Conservation (phyloP, 345 rosid species). For the Arabidopsis arenosa region DNA sequence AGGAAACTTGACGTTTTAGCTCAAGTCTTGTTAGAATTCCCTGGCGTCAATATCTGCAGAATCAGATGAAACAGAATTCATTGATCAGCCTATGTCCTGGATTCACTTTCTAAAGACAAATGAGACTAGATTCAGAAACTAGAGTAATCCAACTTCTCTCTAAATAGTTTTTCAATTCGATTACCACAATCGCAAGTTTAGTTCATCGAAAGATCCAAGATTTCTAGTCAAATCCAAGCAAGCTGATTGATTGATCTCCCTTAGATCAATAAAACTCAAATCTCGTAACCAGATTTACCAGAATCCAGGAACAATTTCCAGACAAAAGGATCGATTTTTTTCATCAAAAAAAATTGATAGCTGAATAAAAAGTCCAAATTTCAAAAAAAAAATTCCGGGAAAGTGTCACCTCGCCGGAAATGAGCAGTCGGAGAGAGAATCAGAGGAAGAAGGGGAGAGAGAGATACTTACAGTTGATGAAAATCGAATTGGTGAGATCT, state of each 20-base stretch:
- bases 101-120: neutral
- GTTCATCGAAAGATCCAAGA: slow-evolving; percentile 14
- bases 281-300: neutral
- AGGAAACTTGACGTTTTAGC: slow-evolving; percentile 19
- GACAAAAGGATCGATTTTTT: slow-evolving; percentile 4
- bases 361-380: no score
- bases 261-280: neutral
- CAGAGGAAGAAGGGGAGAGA: neutral
- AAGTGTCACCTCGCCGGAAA: no score
- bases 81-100: neutral
- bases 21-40: slow-evolving; percentile 9
- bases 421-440: neutral
- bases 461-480: slow-evolving; percentile 24
- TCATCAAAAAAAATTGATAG: neutral
- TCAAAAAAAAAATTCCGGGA: no score
- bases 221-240: neutral
- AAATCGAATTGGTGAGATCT: slow-evolving; percentile 11
- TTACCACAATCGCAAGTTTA: slow-evolving; percentile 5
- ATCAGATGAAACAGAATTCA: slow-evolving; percentile 1
- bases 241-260: slow-evolving; percentile 10
- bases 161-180: neutral
- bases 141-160: neutral
- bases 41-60: neutral
- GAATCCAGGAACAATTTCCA: neutral
- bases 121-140: slow-evolving; percentile 1